Evolutionary conservation across 345 rosid species (phyloP).

Genomic region (Brassica rapa): DNA sequence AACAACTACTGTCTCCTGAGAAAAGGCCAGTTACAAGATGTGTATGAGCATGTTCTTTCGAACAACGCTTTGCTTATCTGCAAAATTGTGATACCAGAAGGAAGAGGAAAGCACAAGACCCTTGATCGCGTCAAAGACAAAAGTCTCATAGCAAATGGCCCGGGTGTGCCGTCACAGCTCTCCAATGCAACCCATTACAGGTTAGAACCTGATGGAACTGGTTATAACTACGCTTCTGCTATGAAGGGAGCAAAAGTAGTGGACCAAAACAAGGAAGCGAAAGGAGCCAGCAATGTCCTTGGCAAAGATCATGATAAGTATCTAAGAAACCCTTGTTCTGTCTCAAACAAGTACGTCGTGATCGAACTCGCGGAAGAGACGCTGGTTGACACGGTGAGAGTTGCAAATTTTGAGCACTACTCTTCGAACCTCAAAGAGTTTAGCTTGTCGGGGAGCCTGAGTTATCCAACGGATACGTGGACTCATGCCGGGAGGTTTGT

Average conservation of each 20-base stretch:
- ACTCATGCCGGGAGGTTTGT: slow-evolving; percentile 58
- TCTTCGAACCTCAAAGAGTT: slow-evolving; percentile 86
- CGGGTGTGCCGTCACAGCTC: slow-evolving; percentile 47
- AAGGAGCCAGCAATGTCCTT: slow-evolving; percentile 84
- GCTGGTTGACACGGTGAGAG: slow-evolving; percentile 78
- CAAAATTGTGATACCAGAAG: slow-evolving; percentile 41
- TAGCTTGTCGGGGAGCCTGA: slow-evolving; percentile 74
- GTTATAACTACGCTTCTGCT: slow-evolving; percentile 82
- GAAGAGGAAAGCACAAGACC: slow-evolving; percentile 26
- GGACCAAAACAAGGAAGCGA: slow-evolving; percentile 83
- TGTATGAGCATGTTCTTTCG: slow-evolving; percentile 49
- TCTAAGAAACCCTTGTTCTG: slow-evolving; percentile 86
- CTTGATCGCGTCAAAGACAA: slow-evolving; percentile 54
- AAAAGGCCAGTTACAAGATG: slow-evolving; percentile 50
- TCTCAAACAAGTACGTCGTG: slow-evolving; percentile 66
- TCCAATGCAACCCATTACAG: slow-evolving; percentile 74
- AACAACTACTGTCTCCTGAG: slow-evolving; percentile 43
- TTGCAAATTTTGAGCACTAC: slow-evolving; percentile 88
- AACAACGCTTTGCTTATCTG: slow-evolving; percentile 49
- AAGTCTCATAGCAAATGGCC: slow-evolving; percentile 49
- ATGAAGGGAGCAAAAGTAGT: slow-evolving; percentile 86
- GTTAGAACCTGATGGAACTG: slow-evolving; percentile 82
- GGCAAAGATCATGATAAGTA: slow-evolving; percentile 84
- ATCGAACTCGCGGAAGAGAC: slow-evolving; percentile 89
- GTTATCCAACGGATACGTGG: slow-evolving; percentile 75